phyloP scores from a whole-genome alignment of 2,329 filamentous ascomycete genomes.

The Cladosporium sp. region DNA sequence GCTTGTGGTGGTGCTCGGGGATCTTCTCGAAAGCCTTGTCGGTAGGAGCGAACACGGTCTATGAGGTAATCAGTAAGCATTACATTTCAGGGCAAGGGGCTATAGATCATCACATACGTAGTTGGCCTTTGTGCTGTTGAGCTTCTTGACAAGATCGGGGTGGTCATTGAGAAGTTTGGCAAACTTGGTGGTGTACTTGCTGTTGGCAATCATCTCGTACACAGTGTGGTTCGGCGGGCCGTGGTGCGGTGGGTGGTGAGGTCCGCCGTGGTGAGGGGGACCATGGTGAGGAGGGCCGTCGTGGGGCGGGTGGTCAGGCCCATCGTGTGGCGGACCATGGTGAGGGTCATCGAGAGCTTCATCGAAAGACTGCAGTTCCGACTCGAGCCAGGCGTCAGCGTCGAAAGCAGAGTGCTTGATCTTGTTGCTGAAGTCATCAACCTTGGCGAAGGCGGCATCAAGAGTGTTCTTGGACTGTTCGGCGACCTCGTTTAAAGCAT shows the following conservation, averaged over 20 bases:
- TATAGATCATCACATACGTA: slow-evolving; percentile 34
- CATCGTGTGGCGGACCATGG: slow-evolving; percentile 17
- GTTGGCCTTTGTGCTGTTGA: slow-evolving; percentile 72
- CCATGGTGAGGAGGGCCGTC: slow-evolving; percentile 28
- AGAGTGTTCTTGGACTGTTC: slow-evolving; percentile 37
- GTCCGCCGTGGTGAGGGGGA: slow-evolving; percentile 27
- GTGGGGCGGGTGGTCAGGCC: slow-evolving; percentile 21
- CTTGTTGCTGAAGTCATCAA: slow-evolving; percentile 39
- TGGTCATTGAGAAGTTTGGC: slow-evolving; percentile 70
- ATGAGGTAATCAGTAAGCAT: neutral
- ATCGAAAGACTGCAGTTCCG: slow-evolving; percentile 28
- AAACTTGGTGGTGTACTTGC: slow-evolving; percentile 73
- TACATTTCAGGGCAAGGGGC: neutral
- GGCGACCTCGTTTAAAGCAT: slow-evolving; percentile 24
- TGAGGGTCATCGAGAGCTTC: slow-evolving; percentile 33
- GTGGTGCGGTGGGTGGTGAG: slow-evolving; percentile 37
- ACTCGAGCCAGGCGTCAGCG: slow-evolving; percentile 44
- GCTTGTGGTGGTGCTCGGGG: slow-evolving; percentile 54
- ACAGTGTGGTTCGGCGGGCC: slow-evolving; percentile 63
- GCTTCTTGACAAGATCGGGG: slow-evolving; percentile 63
- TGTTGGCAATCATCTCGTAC: slow-evolving; percentile 72
- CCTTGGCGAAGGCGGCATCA: slow-evolving; percentile 41
- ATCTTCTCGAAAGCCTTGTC: slow-evolving; percentile 71
- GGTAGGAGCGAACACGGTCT: slow-evolving; percentile 74
- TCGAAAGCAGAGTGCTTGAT: slow-evolving; percentile 43